Percentiles rank a stretch among this genome's conserved stretches.
Conservation (phyloP, 805 yeast species). For the Citeromyces nyonsensis region DNA sequence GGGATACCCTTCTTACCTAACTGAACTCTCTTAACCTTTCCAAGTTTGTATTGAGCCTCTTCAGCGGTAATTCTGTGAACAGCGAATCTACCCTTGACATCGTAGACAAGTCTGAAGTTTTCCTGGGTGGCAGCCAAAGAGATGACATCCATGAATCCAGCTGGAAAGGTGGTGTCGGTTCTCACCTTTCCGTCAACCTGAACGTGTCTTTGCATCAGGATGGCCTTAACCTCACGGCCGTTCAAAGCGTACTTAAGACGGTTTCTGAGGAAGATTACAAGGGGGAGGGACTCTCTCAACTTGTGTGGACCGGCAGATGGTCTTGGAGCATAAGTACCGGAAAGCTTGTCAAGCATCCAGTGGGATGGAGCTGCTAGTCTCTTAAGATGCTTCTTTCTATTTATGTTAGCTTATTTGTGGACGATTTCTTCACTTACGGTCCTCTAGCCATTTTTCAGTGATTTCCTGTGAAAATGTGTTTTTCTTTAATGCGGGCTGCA, state of each 20-base stretch:
- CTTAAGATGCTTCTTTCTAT: constrained; percentile 97
- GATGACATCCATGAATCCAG: constrained; percentile 99
- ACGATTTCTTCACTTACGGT: constrained; percentile 38
- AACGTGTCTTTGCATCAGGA: constrained; percentile 95
- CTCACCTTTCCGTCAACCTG: constrained; percentile 98
- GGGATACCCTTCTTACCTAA: constrained; percentile 98
- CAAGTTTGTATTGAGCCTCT: constrained; percentile 97
- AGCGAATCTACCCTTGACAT: constrained; percentile 97
- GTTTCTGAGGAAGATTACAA: constrained; percentile 94
- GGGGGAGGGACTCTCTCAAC: constrained; percentile 95
- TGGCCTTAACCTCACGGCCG: constrained; percentile 98
- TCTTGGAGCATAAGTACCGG: constrained; percentile 99
- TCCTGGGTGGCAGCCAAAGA: constrained; percentile 96
- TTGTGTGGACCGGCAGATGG: constrained; percentile 99
- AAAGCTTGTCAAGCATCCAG: constrained; percentile 99
- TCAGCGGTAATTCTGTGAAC: constrained; percentile 99
- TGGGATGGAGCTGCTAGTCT: constrained; percentile 99
- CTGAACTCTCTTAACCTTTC: constrained; percentile 95
- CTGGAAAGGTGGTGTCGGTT: constrained; percentile 97
- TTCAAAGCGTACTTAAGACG: constrained; percentile 96
- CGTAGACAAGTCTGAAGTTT: constrained; percentile 98
- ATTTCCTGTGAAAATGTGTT: no score
- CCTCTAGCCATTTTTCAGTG: constrained; percentile 56
- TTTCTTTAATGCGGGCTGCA: no score
- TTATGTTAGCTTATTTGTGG: no score